A percentile compares a stretch with the other conserved stretches of the same genome.
phyloP scores from a whole-genome alignment of 2,329 filamentous ascomycete genomes.

The Neonectria hederae region DNA sequence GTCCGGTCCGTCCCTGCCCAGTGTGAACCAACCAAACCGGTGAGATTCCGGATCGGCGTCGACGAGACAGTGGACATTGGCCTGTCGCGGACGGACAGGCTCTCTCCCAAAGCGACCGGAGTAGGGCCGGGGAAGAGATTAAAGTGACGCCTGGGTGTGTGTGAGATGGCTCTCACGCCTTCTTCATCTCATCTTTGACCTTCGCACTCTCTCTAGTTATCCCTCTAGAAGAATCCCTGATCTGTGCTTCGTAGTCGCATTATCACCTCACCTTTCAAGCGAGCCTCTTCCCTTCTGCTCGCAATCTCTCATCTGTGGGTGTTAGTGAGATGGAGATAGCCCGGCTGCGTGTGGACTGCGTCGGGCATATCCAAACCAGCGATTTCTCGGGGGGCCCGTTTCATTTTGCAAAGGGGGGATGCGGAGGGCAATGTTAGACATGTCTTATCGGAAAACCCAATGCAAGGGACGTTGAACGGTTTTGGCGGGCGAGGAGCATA shows the following conservation, averaged over 20 bases:
- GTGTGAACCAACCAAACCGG: slow-evolving; percentile 31
- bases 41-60: slow-evolving; percentile 42
- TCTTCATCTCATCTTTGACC: slow-evolving; percentile 20
- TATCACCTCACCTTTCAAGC: neutral
- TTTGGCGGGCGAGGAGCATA: slow-evolving; percentile 2
- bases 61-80: slow-evolving; percentile 43
- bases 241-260: neutral
- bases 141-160: slow-evolving; percentile 29
- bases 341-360: slow-evolving; percentile 9
- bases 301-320: neutral
- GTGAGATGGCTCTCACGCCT: neutral
- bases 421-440: neutral
- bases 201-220: neutral
- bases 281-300: neutral
- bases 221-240: neutral
- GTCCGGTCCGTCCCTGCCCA: slow-evolving; percentile 13
- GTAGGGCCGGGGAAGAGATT: slow-evolving; percentile 40
- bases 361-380: slow-evolving; percentile 6
- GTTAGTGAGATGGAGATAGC: neutral
- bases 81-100: slow-evolving; percentile 35
- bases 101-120: slow-evolving; percentile 39
- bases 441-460: slow-evolving; percentile 17
- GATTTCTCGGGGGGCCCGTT: slow-evolving; percentile 11
- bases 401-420: slow-evolving; percentile 8
- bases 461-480: neutral